Base-by-base conservation (phyloP, 202 grass and related monocot species). In the Panicum virgatum region DNA sequence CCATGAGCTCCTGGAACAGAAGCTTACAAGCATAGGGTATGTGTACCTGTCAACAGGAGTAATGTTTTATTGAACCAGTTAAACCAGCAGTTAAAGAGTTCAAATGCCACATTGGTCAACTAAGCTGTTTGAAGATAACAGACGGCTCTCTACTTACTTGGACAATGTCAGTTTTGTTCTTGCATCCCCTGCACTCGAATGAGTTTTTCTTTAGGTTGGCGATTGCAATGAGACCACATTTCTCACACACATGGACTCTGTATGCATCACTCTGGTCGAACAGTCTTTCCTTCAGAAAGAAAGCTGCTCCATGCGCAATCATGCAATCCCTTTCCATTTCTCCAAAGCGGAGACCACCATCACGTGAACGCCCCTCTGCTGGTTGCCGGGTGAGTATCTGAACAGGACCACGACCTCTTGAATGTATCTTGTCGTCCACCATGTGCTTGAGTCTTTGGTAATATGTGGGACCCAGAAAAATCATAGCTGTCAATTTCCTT, bases 281-380 rank as follows among this genome's bases (percentile, higher is more conserved):
- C 76, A 99, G 82, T 58, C 96, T 91, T 86, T 99, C 96, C 80
- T 99, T 99, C 40, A 99, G 75, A 85, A 99, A 96, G 84, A 96
- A 95, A 18, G 96, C 93, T 34, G 96, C 96, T 16, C 96, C 96
- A 72, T 99, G 96, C 9, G 96, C 96, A 66, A 99, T 99, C 96
- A 99, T 94, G 79, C 96, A 99, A 73, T 99, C 96, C 80, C 96
- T 76, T 76, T 99, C 96, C 96, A 99, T 99, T 75, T 99, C 96
- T 53, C 96, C 96, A 50, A 99, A 96, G 39, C 96, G 91, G 46
- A 99, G 86, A 75, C 96, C 96, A 82, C 96, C 96, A 32, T 99
- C 96, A 65, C 96, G 92, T 37, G 96, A 99, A 29, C 93, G 93
- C 25, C 96, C 91, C 76, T 99, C 96, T 78, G 96, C 93, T 20